Conservation (phyloP, 176 grass and related monocot species). For the Leersia perrieri region DNA sequence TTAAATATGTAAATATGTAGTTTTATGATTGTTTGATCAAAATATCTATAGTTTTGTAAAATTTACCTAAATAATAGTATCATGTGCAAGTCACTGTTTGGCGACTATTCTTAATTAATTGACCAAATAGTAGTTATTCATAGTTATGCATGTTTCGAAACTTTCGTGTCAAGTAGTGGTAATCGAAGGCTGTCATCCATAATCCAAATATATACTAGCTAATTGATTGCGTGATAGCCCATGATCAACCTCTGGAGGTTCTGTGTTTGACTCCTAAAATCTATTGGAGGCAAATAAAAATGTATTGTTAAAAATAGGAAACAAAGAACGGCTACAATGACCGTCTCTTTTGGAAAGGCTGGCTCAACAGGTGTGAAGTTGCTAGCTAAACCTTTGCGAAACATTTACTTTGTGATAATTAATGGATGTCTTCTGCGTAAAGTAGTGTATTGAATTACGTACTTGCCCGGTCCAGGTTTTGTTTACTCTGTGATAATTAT, state of each 20-base stretch:
- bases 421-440: not conserved
- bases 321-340: conserved; percentile 31
- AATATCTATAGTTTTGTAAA: too few relatives aligned
- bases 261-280: not conserved
- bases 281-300: conserved; percentile 4
- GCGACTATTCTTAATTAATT: too few relatives aligned
- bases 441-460: too few relatives aligned
- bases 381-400: conserved; percentile 5
- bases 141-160: too few relatives aligned
- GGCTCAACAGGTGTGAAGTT: not conserved
- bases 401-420: not conserved
- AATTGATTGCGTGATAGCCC: not conserved
- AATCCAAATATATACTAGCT: too few relatives aligned
- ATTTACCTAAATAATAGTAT: too few relatives aligned
- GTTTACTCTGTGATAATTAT: too few relatives aligned
- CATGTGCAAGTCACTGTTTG: too few relatives aligned
- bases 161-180: not conserved
- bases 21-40: too few relatives aligned
- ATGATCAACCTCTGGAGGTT: not conserved
- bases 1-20: too few relatives aligned
- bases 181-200: not conserved
- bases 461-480: too few relatives aligned
- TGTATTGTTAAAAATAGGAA: conserved; percentile 1
- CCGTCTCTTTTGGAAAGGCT: conserved; percentile 19
- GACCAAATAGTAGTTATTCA: too few relatives aligned